Base-by-base conservation (phyloP, 1,139 yeast species). In the Magnusiomyces paraingens region DNA sequence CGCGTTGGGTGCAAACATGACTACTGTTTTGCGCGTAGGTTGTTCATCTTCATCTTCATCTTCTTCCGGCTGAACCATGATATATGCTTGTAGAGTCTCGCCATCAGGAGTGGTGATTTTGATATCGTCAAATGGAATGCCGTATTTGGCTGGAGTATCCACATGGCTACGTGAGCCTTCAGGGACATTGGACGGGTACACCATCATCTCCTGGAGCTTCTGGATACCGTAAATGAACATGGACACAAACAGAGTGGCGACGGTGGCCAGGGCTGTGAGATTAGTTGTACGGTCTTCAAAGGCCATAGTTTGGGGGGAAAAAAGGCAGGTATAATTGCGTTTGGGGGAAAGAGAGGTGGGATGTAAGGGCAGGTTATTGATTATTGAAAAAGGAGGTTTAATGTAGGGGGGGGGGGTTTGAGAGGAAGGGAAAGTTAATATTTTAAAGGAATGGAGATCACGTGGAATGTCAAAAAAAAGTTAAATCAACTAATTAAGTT, bases 1-100 rank as follows among this genome's bases (percentile, higher is more conserved):
- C 1, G 98, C 99, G 70, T 93, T 93, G 2, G 99, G 99, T 46
- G 90, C 84, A 54, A 90, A 75, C 36, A 93, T 77, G 49, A 94
- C 66, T 8, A 93, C 77, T 0, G 99, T 91, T 58, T 68, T 57
- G 8, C 49, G 29, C 4, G 39, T 18, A 15, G 29, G 52, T 8
- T 18, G 45, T 47, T 36, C 47, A 38, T 6, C 14, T 43, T 11
- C 47, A 18, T 35, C 35, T 32, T 42, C 48, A 52, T 44, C 17
- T 51, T 44, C 17, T 51, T 22, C 8, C 17, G 17, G 20, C 15
- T 14, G 18, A 6, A 32, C 29, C 53, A 81, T 66, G 5, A 76
- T 64, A 64, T 68, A 84, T 1, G 80, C 72, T 52, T 80, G 80
- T 26, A 84, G 65, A 38, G 65, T 72, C 51, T 76, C 77, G 1